These are phyloP conservation scores for Colletotrichum sp. DNA, from an alignment of 2,329 filamentous ascomycete genomes.

Conservation along the genomic window DNA sequence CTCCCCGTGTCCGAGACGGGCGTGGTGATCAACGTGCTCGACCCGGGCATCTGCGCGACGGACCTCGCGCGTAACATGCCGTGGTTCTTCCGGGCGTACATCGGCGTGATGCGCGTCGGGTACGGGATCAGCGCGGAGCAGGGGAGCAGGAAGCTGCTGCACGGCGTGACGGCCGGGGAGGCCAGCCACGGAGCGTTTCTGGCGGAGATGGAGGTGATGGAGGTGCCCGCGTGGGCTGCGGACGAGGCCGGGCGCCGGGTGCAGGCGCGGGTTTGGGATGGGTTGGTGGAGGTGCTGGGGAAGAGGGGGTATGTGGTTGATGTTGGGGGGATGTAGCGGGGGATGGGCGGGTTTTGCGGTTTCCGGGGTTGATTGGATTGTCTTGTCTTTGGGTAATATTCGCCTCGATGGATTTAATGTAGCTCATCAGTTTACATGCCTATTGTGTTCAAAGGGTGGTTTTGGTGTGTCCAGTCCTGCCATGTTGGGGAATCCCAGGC, in stretches of 20 bases:
- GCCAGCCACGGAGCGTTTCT: neutral
- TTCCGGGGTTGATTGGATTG: neutral
- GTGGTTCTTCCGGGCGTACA: neutral
- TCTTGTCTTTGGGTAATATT: neutral
- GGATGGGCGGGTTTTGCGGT: neutral
- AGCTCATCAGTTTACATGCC: neutral
- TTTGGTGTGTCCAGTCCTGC: neutral
- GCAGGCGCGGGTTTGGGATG: neutral
- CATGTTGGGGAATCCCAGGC: neutral
- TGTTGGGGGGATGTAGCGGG: neutral
- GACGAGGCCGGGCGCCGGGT: neutral
- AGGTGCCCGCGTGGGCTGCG: neutral
- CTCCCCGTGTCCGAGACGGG: conserved; percentile 28
- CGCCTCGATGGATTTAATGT: neutral
- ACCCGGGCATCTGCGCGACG: conserved; percentile 34
- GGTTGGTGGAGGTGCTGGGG: neutral
- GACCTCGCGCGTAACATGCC: conserved; percentile 12
- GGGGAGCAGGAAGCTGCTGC: neutral
- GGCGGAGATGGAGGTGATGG: neutral
- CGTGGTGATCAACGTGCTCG: conserved; percentile 33
- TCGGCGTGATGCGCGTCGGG: neutral
- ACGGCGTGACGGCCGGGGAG: neutral
- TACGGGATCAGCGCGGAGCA: neutral
- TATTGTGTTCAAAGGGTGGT: neutral
- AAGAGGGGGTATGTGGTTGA: neutral